A percentile compares a stretch with the other conserved stretches of the same genome.
phyloP scores from a whole-genome alignment of 371 early-diverging fungal species.

The Actinomortierella ambigua region DNA sequence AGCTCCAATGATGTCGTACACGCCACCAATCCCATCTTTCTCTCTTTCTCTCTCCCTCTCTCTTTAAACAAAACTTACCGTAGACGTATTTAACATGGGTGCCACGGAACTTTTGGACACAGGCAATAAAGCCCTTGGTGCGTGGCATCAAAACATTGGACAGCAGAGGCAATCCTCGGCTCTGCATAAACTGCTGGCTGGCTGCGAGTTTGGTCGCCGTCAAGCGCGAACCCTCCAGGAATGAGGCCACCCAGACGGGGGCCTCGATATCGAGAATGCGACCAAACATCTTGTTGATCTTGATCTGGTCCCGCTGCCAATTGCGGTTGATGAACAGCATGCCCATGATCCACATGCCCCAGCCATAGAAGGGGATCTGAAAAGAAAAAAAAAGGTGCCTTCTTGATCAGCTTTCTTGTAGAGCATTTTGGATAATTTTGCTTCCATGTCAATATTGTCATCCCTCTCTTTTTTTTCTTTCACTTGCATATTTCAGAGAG shows the following conservation, averaged over 20 bases:
- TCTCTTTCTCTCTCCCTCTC: too few relatives aligned
- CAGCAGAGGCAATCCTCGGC: slow-evolving; percentile 62
- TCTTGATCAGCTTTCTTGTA: too few relatives aligned
- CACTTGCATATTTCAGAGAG: slow-evolving; percentile 67
- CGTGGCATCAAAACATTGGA: slow-evolving; percentile 79
- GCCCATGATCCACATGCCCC: slow-evolving; percentile 64
- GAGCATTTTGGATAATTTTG: too few relatives aligned
- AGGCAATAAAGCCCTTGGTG: slow-evolving; percentile 79
- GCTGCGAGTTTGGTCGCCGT: slow-evolving; percentile 64
- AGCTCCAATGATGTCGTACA: too few relatives aligned
- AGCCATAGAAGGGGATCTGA: slow-evolving; percentile 47
- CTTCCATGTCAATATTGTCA: too few relatives aligned
- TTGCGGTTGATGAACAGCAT: slow-evolving; percentile 72
- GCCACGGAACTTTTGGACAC: slow-evolving; percentile 61
- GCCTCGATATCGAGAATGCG: slow-evolving; percentile 59
- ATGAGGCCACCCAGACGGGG: slow-evolving; percentile 78
- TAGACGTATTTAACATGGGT: slow-evolving; percentile 72
- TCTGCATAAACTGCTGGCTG: slow-evolving; percentile 63
- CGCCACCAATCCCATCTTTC: too few relatives aligned
- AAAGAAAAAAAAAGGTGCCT: neutral
- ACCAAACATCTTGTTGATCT: slow-evolving; percentile 63
- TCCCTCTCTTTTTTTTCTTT: too few relatives aligned
- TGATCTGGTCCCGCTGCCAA: slow-evolving; percentile 67
- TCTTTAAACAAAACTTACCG: slow-evolving; percentile 47
- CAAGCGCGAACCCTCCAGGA: slow-evolving; percentile 74